Conservation (phyloP, 805 yeast species). For the Candida peoriensis region DNA sequence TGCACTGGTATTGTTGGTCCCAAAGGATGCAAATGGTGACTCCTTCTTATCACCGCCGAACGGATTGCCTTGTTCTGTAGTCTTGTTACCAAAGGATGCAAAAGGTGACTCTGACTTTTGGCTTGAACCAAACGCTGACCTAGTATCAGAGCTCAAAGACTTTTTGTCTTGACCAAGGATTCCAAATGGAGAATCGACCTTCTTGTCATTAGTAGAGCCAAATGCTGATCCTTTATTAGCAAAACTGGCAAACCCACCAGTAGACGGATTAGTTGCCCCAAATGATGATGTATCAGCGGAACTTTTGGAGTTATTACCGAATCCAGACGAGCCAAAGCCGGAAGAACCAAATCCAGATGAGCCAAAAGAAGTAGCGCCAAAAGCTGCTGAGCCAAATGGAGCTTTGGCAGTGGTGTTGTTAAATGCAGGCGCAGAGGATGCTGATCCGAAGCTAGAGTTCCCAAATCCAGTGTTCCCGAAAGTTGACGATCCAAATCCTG, state of each 20-base stretch:
- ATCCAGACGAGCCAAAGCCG: slow-evolving; percentile 12
- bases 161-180: slow-evolving; percentile 14
- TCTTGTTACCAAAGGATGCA: slow-evolving; percentile 16
- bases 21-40: slow-evolving; percentile 14
- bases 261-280: background rate
- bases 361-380: slow-evolving; percentile 20
- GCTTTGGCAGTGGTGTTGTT: background rate
- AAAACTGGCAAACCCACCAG: background rate
- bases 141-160: too few relatives aligned
- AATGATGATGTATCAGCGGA: background rate
- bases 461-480: background rate
- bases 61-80: slow-evolving; percentile 1
- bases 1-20: too few relatives aligned
- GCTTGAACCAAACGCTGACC: slow-evolving; percentile 20
- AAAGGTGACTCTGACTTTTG: slow-evolving; percentile 17
- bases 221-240: slow-evolving; percentile 5
- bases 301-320: background rate
- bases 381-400: slow-evolving; percentile 5
- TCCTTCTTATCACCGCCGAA: too few relatives aligned
- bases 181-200: slow-evolving; percentile 16
- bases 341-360: slow-evolving; percentile 19
- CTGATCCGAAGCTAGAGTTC: background rate
- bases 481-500: slow-evolving; percentile 1
- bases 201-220: background rate
- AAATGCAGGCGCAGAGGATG: background rate